A percentile compares a stretch with the other conserved stretches of the same genome.
These are phyloP conservation scores for Mikania micrantha DNA, from an alignment of 129 eudicot species.

Conservation along the genomic window DNA sequence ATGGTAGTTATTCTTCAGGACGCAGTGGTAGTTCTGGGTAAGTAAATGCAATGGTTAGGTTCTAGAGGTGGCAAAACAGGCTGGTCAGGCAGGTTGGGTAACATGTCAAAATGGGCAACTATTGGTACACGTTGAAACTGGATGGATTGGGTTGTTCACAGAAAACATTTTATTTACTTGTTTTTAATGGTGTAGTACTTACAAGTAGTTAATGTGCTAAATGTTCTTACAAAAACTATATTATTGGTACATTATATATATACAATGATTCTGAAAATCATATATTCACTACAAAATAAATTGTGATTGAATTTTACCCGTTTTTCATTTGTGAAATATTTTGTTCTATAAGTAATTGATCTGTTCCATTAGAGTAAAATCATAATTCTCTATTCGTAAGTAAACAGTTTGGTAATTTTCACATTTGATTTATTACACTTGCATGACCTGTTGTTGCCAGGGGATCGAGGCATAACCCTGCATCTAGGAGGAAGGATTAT, in stretches of 20 bases:
- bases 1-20: slow-evolving; percentile 79
- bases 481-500: slow-evolving; percentile 65
- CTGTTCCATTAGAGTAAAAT: background rate
- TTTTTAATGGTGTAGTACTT: background rate
- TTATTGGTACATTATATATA: background rate
- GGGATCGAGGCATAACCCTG: slow-evolving; percentile 63
- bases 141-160: background rate
- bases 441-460: slow-evolving; percentile 35
- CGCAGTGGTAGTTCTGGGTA: slow-evolving; percentile 88
- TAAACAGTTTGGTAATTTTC: background rate
- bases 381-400: background rate
- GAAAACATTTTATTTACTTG: too few relatives aligned
- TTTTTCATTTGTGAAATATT: background rate
- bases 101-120: background rate
- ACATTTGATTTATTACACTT: slow-evolving; percentile 3
- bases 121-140: background rate
- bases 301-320: background rate
- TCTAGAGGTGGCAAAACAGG: background rate
- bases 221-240: background rate
- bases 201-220: background rate
- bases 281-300: background rate
- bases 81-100: background rate
- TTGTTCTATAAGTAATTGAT: background rate
- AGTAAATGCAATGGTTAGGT: slow-evolving; percentile 2
- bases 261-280: background rate